phyloP scores from a whole-genome alignment of 768 basidiomycete species.

The Lentinula guzmanii region DNA sequence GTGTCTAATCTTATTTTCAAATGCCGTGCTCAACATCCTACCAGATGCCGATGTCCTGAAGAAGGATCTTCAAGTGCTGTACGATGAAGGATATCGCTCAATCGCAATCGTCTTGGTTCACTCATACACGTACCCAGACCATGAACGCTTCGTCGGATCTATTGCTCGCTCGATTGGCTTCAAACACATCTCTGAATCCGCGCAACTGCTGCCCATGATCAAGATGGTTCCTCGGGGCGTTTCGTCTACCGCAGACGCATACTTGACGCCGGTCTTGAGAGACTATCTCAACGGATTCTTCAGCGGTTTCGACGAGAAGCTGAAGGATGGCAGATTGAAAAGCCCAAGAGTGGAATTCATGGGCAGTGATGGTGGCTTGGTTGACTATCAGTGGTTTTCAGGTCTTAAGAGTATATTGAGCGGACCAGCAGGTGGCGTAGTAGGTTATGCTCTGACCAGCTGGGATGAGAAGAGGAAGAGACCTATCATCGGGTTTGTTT shows the following conservation, averaged over 20 bases:
- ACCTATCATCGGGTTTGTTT: conserved; percentile 78
- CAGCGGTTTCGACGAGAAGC: conserved; percentile 72
- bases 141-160: conserved; percentile 68
- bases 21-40: neutral
- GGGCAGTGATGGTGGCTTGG: conserved; percentile 86
- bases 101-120: conserved; percentile 88
- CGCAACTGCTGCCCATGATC: conserved; percentile 88
- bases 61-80: conserved; percentile 61
- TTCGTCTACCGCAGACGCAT: conserved; percentile 92
- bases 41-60: conserved; percentile 50
- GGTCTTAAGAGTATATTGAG: conserved; percentile 91
- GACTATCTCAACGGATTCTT: conserved; percentile 92
- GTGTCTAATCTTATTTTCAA: conserved; percentile 6
- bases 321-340: conserved; percentile 50
- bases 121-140: conserved; percentile 87
- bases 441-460: conserved; percentile 89
- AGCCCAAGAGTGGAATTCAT: conserved; percentile 89
- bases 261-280: conserved; percentile 83
- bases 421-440: conserved; percentile 93
- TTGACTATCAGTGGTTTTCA: conserved; percentile 79
- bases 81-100: conserved; percentile 79
- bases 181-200: conserved; percentile 82
- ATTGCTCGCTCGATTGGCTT: conserved; percentile 84
- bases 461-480: conserved; percentile 70
- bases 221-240: conserved; percentile 92